Conservation (phyloP, 805 yeast genomes). For the Suhomyces pyralidae region DNA sequence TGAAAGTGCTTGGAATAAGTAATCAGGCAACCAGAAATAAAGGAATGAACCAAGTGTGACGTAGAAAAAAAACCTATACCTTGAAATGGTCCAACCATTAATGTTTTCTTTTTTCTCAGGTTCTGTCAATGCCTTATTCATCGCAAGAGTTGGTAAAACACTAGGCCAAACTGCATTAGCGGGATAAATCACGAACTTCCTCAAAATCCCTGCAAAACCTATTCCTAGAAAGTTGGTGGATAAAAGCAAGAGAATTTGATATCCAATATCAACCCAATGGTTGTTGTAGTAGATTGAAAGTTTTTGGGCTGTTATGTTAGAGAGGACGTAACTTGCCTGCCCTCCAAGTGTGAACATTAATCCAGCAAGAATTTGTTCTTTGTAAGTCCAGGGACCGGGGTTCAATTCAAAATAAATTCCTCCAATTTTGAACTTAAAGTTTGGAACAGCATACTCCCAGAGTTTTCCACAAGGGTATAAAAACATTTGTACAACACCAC, state of each 20-base stretch:
- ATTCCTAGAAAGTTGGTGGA: conserved; percentile 15
- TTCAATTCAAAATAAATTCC: conserved; percentile 8
- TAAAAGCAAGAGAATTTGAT: conserved; percentile 13
- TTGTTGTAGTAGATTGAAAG: conserved; percentile 10
- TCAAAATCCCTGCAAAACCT: conserved; percentile 16
- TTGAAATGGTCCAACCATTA: conserved; percentile 24
- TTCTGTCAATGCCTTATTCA: conserved; percentile 45
- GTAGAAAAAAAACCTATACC: conserved; percentile 29
- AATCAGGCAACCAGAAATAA: conserved; percentile 47
- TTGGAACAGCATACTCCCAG: conserved; percentile 12
- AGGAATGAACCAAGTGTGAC: conserved; percentile 27
- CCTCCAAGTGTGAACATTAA: conserved; percentile 14
- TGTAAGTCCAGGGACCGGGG: conserved; percentile 30
- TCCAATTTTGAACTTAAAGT: conserved; percentile 13
- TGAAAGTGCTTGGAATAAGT: conserved; percentile 40
- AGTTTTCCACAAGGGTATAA: conserved; percentile 17
- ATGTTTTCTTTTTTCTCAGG: conserved; percentile 22
- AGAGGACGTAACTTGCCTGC: conserved; percentile 31
- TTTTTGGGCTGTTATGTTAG: conserved; percentile 9
- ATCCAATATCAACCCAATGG: conserved; percentile 16
- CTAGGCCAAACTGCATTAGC: conserved; percentile 15
- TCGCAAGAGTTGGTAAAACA: conserved; percentile 43
- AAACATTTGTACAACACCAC: conserved; percentile 16
- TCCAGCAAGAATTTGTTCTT: conserved; percentile 7
- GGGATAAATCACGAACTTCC: conserved; percentile 17